These are phyloP conservation scores for Coniferiporia weirii DNA, from an alignment of 1,284 basidiomycete species.

Conservation along the genomic window DNA sequence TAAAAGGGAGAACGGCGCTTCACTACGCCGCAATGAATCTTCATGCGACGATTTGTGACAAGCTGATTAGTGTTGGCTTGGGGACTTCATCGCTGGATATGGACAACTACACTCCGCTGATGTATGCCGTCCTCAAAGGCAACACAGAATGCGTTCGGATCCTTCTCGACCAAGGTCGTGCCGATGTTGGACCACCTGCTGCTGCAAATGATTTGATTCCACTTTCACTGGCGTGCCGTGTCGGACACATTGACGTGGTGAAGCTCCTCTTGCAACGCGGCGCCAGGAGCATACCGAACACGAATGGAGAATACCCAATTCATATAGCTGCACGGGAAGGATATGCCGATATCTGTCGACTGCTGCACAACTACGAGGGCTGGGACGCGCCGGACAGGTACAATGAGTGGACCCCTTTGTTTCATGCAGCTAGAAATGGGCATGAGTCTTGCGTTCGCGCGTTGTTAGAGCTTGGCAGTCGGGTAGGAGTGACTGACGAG, in stretches of 20 bases:
- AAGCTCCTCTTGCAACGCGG: conserved; percentile 72
- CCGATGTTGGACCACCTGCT: conserved; percentile 51
- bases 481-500: conserved; percentile 78
- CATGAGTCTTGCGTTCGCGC: conserved; percentile 72
- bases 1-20: conserved; percentile 65
- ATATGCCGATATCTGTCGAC: conserved; percentile 75
- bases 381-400: conserved; percentile 94
- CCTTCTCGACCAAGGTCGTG: conserved; percentile 64
- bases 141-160: conserved; percentile 77
- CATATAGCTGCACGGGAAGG: conserved; percentile 98
- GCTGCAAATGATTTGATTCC: conserved; percentile 76
- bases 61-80: conserved; percentile 67
- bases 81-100: conserved; percentile 74
- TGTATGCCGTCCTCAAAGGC: conserved; percentile 90
- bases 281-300: conserved; percentile 80
- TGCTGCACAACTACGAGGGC: conserved; percentile 73
- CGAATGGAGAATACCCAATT: conserved; percentile 93
- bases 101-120: conserved; percentile 91
- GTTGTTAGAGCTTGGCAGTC: conserved; percentile 75
- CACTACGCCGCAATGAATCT: conserved; percentile 98
- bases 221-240: conserved; percentile 86
- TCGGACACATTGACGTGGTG: conserved; percentile 85
- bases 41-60: conserved; percentile 71
- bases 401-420: conserved; percentile 97
- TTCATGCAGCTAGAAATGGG: conserved; percentile 92